Percentiles rank a stretch among this genome's conserved stretches.
Evolutionary conservation across 2,329 filamentous ascomycete genomes (phyloP).

Genomic region (Aspergillus luchuensis): DNA sequence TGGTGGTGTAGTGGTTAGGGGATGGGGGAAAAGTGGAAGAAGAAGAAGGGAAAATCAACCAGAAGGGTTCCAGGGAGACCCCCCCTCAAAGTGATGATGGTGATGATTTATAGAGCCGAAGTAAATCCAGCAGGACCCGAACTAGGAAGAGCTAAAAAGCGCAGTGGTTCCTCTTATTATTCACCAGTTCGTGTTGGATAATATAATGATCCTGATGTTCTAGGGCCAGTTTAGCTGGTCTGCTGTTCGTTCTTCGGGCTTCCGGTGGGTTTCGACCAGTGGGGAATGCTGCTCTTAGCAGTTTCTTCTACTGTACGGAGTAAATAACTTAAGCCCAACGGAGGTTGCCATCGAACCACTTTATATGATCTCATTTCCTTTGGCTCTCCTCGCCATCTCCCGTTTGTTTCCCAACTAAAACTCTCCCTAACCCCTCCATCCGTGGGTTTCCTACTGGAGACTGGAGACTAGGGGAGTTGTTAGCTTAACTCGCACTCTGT

Average conservation of each 20-base stretch:
- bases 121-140: background rate
- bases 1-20: too few relatives aligned
- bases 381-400: background rate
- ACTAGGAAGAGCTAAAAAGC: background rate
- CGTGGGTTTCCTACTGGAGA: too few relatives aligned
- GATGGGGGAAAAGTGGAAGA: background rate
- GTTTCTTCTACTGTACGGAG: background rate
- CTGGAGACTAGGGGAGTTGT: too few relatives aligned
- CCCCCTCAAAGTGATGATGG: background rate
- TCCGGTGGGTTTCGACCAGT: slow-evolving; percentile 1
- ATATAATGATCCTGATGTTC: background rate
- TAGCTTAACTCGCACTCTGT: background rate
- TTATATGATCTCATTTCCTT: slow-evolving; percentile 5
- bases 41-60: background rate
- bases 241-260: slow-evolving; percentile 1
- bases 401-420: background rate
- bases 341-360: background rate
- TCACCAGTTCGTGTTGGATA: slow-evolving; percentile 8
- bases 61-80: background rate
- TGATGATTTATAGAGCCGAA: background rate
- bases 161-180: slow-evolving; percentile 2
- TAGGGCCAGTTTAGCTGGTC: background rate
- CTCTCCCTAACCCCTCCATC: background rate
- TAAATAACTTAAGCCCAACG: background rate
- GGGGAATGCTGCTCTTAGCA: background rate